phyloP scores from a whole-genome alignment of 2,329 filamentous ascomycete species.

The Diatrype stigma region DNA sequence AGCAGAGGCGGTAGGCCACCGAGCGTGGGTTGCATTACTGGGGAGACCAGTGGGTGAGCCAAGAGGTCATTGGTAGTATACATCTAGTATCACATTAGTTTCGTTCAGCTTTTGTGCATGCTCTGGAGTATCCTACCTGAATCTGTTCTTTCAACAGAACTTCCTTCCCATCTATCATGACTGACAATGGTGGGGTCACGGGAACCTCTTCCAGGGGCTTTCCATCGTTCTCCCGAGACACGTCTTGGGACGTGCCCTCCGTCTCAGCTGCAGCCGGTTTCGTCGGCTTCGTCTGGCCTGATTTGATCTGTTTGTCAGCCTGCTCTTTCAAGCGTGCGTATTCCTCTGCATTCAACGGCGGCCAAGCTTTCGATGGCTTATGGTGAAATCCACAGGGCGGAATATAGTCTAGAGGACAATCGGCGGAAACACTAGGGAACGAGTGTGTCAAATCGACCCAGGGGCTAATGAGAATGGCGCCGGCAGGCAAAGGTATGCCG shows the following conservation, averaged over 20 bases:
- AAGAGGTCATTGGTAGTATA: constrained; percentile 81
- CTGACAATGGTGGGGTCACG: constrained; percentile 46
- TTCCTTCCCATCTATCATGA: constrained; percentile 66
- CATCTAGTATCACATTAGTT: constrained; percentile 37
- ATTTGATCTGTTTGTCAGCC: constrained; percentile 37
- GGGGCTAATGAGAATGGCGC: constrained; percentile 84
- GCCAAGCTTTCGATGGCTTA: constrained; percentile 86
- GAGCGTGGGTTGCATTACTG: constrained; percentile 79
- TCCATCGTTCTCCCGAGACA: constrained; percentile 9
- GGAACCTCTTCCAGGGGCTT: constrained; percentile 11
- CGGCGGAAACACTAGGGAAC: constrained; percentile 79
- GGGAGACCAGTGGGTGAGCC: constrained; percentile 84
- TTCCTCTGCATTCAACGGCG: constrained; percentile 80
- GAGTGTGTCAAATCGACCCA: constrained; percentile 97
- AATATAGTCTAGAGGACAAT: constrained; percentile 79
- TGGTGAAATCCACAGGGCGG: constrained; percentile 85
- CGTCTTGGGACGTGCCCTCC: constrained; percentile 16
- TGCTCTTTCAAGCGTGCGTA: constrained; percentile 50
- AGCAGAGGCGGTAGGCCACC: constrained; percentile 86
- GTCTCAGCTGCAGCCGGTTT: constrained; percentile 32
- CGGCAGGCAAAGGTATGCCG: constrained; percentile 78
- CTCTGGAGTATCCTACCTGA: constrained; percentile 52
- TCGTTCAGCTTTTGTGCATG: neutral
- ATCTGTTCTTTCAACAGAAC: constrained; percentile 86
- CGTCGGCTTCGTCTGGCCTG: constrained; percentile 27